phyloP scores from a whole-genome alignment of 176 grass and related monocot genomes.

The Ananas comosus region DNA sequence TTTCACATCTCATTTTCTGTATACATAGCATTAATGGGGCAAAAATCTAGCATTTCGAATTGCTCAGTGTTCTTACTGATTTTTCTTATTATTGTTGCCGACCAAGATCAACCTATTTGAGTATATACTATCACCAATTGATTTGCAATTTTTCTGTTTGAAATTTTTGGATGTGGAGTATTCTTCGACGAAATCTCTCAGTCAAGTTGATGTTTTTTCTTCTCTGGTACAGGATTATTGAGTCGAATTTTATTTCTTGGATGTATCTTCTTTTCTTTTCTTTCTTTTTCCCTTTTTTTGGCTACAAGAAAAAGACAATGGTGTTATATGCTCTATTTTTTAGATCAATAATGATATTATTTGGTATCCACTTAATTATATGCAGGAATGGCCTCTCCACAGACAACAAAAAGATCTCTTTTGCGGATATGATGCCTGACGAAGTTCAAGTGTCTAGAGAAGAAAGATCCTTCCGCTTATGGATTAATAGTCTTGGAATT shows the following conservation, averaged over 20 bases:
- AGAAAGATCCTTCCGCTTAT: conserved; percentile 92
- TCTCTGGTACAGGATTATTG: neutral
- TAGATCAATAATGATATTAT: conserved; percentile 3
- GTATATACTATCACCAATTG: neutral
- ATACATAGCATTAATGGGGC: neutral
- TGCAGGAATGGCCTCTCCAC: conserved; percentile 87
- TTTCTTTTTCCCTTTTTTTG: neutral
- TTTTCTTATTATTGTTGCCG: too few relatives aligned
- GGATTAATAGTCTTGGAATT: conserved; percentile 95
- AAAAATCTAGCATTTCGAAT: too few relatives aligned
- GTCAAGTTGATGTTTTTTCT: neutral
- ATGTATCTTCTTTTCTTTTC: neutral
- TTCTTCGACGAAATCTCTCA: too few relatives aligned
- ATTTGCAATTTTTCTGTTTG: neutral
- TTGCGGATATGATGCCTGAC: conserved; percentile 37
- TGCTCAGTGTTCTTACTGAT: too few relatives aligned
- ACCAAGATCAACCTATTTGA: neutral
- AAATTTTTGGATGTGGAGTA: neutral
- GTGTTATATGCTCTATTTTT: too few relatives aligned
- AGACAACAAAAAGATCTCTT: conserved; percentile 21
- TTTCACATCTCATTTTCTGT: neutral
- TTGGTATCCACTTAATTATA: conserved; percentile 14
- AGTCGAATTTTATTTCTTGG: neutral
- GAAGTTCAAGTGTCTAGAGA: conserved; percentile 87
- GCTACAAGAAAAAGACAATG: too few relatives aligned